Evolutionary conservation across 1,284 basidiomycete species (phyloP).

Genomic region (Microbotryomycetes sp.): DNA sequence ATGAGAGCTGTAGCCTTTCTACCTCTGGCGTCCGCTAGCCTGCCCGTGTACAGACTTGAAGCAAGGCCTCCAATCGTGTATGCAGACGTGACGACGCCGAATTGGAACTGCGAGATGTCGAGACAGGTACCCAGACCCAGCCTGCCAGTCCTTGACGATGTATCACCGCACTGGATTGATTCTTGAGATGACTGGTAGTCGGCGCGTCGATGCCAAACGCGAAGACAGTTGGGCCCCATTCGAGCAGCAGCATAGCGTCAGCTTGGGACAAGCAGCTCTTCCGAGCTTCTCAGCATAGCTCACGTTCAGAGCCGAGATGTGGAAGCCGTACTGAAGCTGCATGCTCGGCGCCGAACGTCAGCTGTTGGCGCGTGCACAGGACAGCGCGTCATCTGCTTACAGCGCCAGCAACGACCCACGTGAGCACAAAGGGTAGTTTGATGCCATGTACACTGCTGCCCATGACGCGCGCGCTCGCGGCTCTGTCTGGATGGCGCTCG

Average conservation of each 20-base stretch:
- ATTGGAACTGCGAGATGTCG: slow-evolving; percentile 2
- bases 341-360: neutral
- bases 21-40: slow-evolving; percentile 27
- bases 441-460: no score
- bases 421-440: neutral
- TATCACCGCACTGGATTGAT: slow-evolving; percentile 16
- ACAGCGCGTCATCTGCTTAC: neutral
- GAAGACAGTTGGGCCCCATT: neutral
- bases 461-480: no score
- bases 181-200: slow-evolving; percentile 9
- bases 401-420: neutral
- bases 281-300: no score
- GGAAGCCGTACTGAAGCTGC: slow-evolving; percentile 33
- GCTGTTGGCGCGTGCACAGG: neutral
- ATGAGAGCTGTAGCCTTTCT: slow-evolving; percentile 20
- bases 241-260: neutral
- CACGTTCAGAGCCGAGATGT: slow-evolving; percentile 31
- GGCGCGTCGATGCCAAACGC: neutral
- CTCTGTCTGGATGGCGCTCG: no score
- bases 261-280: no score
- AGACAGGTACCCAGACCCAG: slow-evolving; percentile 21
- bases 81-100: slow-evolving; percentile 35
- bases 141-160: neutral
- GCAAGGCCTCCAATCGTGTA: slow-evolving; percentile 43
- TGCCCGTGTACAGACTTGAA: slow-evolving; percentile 33